phyloP scores from a whole-genome alignment of 768 basidiomycete genomes.

The Mycena capillaripes region DNA sequence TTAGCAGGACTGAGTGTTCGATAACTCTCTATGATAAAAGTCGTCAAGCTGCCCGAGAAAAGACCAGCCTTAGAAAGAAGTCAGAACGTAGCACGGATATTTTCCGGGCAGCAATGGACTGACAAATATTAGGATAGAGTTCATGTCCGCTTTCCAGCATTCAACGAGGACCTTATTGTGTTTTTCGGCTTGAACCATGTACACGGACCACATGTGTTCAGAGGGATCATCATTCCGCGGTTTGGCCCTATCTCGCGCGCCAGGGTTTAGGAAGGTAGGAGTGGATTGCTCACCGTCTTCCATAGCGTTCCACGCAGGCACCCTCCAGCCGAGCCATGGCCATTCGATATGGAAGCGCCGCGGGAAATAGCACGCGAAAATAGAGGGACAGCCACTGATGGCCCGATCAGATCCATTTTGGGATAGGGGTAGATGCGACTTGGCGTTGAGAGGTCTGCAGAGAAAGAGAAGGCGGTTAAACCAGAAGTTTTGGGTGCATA shows the following conservation, averaged over 20 bases:
- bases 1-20: slow-evolving; percentile 33
- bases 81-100: background rate
- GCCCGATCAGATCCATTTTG: background rate
- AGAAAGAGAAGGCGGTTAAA: too few relatives aligned
- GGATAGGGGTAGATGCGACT: slow-evolving; percentile 17
- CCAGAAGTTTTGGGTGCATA: too few relatives aligned
- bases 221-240: slow-evolving; percentile 29
- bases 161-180: slow-evolving; percentile 21
- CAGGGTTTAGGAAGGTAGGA: background rate
- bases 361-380: background rate
- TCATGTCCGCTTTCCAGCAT: slow-evolving; percentile 35
- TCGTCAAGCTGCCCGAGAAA: slow-evolving; percentile 46
- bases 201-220: slow-evolving; percentile 29
- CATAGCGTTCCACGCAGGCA: background rate
- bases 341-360: background rate
- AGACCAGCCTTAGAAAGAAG: slow-evolving; percentile 41
- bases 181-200: slow-evolving; percentile 30
- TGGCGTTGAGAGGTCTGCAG: background rate
- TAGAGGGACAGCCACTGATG: slow-evolving; percentile 27
- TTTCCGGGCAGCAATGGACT: background rate
- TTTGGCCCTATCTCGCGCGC: slow-evolving; percentile 6
- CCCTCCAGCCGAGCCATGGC: too few relatives aligned
- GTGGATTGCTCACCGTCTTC: background rate
- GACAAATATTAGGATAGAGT: slow-evolving; percentile 35
- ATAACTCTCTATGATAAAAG: slow-evolving; percentile 45